Base-by-base conservation (phyloP, 1,139 yeast species). In the Pichia sp. region DNA sequence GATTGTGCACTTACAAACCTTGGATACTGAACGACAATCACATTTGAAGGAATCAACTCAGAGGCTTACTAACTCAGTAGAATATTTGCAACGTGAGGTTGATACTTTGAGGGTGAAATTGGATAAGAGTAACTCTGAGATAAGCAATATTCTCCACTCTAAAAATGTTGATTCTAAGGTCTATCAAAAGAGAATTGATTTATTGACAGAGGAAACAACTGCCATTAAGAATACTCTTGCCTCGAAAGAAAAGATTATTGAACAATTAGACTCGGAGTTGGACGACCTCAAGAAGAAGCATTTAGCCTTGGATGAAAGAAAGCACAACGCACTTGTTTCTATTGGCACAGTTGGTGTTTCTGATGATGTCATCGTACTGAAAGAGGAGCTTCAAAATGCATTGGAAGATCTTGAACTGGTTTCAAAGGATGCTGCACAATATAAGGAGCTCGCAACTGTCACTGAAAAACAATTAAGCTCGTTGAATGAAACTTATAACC, bases 111-210 rank as follows among this genome's bases (percentile, higher is more conserved):
- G 74, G 47, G 62, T 64, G 6, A 73, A 67, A 41, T 61, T 81
- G 27, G 66, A 64, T 10, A 68, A 69, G 29, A 70, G 74, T 42
- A 73, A 69, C 32, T 71, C 66, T 39, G 70, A 71, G 40, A 61
- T 74, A 24, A 62, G 62, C 27, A 64, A 69, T 17, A 55, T 68
- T 31, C 50, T 72, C 11, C 65, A 60, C 35, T 76, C 76, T 40
- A 68, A 75, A 24, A 81, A 74, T 37, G 58, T 70, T 40, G 80
- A 80, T 18, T 57, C 72, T 32, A 72, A 69, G 41, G 76, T 83
- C 32, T 82, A 77, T 50, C 85, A 81, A 50, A 65, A 72, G 15
- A 77, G 79, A 53, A 66, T 83, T 39, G 91, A 82, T 42, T 65
- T 69, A 28, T 66, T 80, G 20, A 63, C 53, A 27, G 39, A 63